phyloP scores from a whole-genome alignment of 805 yeast species.

The Myxozyma lipomycoides region DNA sequence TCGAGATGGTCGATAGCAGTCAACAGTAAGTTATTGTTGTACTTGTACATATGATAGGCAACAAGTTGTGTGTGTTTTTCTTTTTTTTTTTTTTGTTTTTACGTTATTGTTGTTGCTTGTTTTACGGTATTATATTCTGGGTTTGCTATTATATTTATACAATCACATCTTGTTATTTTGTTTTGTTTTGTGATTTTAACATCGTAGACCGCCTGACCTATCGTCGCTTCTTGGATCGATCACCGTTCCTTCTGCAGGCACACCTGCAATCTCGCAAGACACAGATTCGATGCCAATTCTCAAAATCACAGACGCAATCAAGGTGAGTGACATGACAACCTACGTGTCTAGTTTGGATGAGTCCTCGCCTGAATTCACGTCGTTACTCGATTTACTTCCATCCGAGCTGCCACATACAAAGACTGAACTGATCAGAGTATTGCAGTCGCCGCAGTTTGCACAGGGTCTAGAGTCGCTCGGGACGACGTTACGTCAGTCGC shows the following conservation, averaged over 20 bases:
- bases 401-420: conserved; percentile 40
- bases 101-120: background rate
- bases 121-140: background rate
- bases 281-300: conserved; percentile 6
- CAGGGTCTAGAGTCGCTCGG: conserved; percentile 44
- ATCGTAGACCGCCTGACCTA: conserved; percentile 11
- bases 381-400: conserved; percentile 44
- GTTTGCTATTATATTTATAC: background rate
- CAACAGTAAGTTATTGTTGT: conserved; percentile 22
- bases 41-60: background rate
- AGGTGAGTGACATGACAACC: conserved; percentile 9
- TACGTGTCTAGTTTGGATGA: conserved; percentile 12
- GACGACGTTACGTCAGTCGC: conserved; percentile 39
- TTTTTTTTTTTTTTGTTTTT: background rate
- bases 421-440: conserved; percentile 42
- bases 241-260: conserved; percentile 9
- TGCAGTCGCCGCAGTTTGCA: conserved; percentile 49
- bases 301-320: conserved; percentile 19
- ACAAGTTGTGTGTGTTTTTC: background rate
- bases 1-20: conserved; percentile 22
- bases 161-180: conserved; percentile 9
- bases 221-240: conserved; percentile 19
- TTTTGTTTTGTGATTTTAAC: background rate
- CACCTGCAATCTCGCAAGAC: background rate
- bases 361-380: conserved; percentile 38